Conservation (phyloP, 306 rosid genomes). For the Lagenaria siceraria region DNA sequence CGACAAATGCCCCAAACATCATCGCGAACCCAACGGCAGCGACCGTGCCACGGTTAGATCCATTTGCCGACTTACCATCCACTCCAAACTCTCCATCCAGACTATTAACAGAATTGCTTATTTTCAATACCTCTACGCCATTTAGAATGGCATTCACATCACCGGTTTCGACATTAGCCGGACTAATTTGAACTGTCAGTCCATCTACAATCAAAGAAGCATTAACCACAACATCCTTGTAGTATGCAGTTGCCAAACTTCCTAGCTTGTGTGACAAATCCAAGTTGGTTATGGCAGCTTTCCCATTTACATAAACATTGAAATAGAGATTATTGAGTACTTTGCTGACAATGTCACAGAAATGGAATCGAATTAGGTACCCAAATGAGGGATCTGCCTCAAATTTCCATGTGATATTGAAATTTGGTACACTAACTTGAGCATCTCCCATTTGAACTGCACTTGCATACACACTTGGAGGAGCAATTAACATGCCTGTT, state of each 20-base stretch:
- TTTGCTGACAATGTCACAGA: constrained; percentile 35
- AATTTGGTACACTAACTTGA: constrained; percentile 13
- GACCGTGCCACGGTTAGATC: constrained; percentile 21
- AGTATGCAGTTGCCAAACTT: constrained; percentile 24
- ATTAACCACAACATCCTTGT: constrained; percentile 34
- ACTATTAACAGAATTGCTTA: constrained; percentile 37
- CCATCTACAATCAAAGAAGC: constrained; percentile 19
- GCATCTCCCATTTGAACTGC: constrained; percentile 28
- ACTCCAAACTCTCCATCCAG: constrained; percentile 41
- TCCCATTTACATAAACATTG: constrained; percentile 34
- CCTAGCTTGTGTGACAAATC: constrained; percentile 30
- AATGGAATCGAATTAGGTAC: constrained; percentile 28
- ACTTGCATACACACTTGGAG: constrained; percentile 28
- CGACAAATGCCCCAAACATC: constrained; percentile 42
- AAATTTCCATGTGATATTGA: constrained; percentile 35
- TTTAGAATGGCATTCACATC: constrained; percentile 27
- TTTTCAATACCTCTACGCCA: constrained; percentile 31
- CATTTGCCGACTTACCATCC: constrained; percentile 22
- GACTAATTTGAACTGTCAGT: constrained; percentile 22
- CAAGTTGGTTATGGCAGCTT: constrained; percentile 25
- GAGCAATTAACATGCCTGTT: constrained; percentile 17
- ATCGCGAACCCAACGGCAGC: constrained; percentile 38
- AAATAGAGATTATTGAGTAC: constrained; percentile 20
- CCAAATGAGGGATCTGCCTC: constrained; percentile 19
- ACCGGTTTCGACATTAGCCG: constrained; percentile 1